Percentiles rank a stretch among this genome's conserved stretches.
Evolutionary conservation across 208 protist species (phyloP).

Genomic region (Crithidia thermophila): DNA sequence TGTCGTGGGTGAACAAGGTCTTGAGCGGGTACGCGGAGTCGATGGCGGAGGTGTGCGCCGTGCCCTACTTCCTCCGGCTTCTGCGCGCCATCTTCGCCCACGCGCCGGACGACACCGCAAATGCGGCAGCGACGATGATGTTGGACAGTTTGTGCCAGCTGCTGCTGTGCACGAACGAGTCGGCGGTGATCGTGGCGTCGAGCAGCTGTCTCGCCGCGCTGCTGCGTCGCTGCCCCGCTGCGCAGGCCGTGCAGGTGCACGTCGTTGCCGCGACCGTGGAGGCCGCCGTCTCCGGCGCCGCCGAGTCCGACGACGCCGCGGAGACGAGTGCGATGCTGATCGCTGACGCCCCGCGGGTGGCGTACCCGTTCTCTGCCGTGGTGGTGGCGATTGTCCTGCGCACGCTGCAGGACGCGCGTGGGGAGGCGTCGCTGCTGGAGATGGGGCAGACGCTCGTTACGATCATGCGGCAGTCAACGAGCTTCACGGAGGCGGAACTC

Average conservation of each 20-base stretch:
- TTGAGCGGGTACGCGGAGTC: constrained; percentile 30
- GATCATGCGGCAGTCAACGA: constrained; percentile 39
- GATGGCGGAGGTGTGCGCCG: constrained; percentile 32
- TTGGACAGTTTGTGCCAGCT: constrained; percentile 46
- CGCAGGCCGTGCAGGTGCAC: constrained; percentile 31
- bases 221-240: constrained; percentile 47
- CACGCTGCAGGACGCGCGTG: constrained; percentile 29
- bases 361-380: constrained; percentile 47
- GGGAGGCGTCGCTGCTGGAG: constrained; percentile 54
- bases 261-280: constrained; percentile 23
- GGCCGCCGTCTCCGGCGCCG: neutral
- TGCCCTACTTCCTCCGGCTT: constrained; percentile 30
- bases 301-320: neutral
- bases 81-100: constrained; percentile 24
- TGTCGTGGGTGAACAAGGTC: constrained; percentile 32
- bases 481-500: constrained; percentile 46
- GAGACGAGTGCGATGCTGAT: neutral
- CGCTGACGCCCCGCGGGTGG: constrained; percentile 17
- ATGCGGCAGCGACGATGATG: constrained; percentile 25
- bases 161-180: constrained; percentile 61
- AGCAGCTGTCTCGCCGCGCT: constrained; percentile 54
- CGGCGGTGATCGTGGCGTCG: constrained; percentile 44
- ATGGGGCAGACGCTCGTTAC: constrained; percentile 46
- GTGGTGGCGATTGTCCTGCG: constrained; percentile 48
- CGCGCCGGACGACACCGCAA: constrained; percentile 26